Base-by-base conservation (phyloP, 169 alveolate genomes). In the Eimeria nieschulzi region DNA sequence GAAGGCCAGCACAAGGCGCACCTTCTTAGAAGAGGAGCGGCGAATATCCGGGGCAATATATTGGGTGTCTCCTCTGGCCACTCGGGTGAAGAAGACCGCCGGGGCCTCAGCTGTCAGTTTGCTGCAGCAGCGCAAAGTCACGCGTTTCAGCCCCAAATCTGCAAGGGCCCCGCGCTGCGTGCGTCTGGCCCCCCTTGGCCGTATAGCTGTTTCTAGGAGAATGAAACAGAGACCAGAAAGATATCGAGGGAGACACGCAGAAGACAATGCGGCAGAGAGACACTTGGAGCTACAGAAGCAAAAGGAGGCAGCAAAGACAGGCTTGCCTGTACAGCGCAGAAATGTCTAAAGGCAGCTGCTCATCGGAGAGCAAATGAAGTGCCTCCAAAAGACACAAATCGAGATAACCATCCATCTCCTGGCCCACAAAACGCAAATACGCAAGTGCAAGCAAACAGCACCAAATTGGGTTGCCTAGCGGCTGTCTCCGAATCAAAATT, bases 281-380 rank as follows among this genome's bases (percentile, higher is more conserved):
- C 46, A 33, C 46, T 33, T 33, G 46, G 6, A 33, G 46, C 46
- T 3, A 33, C 46, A 33, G 46, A 33, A 0, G 46, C 6, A 33
- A 33, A 33, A 33, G 46, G 46, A 33, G 25, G 2, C 70, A 13
- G n/a, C 54, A 7, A 5, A 15, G 9, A n/a, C 10, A 8, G 71
- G 46, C 88, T 80, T 26, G 59, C 92, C 92, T 87, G 87, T 87
- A 54, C 39, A 87, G 86, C 9, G 92, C 92, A 13, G 92, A 87
- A 23, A 87, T 59, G 70, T 87, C 92, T 46, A 87, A 61, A 64
- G 92, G 92, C n/a, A 87, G 92, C 26, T 72, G 92, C 46, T 71
- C 92, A 79, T 87, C 92, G 19, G 92, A 73, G 23, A 87, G 19
- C n/a, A 70, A 51, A 61, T 87, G 92, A 8, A 87, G 68, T 0